A percentile compares a stretch with the other conserved stretches of the same genome.
phyloP scores from a whole-genome alignment of 352 stramenopile species.

The Phytopythium boreale region DNA sequence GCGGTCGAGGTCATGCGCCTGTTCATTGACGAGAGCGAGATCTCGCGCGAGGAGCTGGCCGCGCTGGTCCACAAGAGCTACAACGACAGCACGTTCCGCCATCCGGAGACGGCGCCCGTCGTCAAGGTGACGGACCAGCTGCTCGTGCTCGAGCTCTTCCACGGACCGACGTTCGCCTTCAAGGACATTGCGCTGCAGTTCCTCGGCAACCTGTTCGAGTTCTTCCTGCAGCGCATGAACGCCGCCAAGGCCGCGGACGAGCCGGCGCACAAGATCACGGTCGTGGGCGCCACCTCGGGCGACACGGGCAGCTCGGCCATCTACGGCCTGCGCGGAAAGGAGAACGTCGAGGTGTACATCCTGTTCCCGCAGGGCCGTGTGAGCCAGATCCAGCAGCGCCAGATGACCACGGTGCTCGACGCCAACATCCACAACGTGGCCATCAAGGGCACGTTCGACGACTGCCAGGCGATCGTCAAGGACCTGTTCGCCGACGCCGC shows the following conservation, averaged over 20 bases:
- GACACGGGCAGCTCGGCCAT: slow-evolving; percentile 98
- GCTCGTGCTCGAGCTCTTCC: slow-evolving; percentile 97
- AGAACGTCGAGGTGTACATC: slow-evolving; percentile 98
- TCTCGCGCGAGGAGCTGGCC: slow-evolving; percentile 87
- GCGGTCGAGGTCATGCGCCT: slow-evolving; percentile 94
- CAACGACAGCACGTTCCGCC: slow-evolving; percentile 88
- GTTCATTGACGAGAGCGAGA: slow-evolving; percentile 95
- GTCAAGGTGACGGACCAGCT: slow-evolving; percentile 88
- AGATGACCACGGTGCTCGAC: slow-evolving; percentile 99
- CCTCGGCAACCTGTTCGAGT: slow-evolving; percentile 99
- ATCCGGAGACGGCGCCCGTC: slow-evolving; percentile 93
- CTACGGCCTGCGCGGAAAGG: slow-evolving; percentile 96
- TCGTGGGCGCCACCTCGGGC: slow-evolving; percentile 97
- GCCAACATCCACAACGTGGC: slow-evolving; percentile 98
- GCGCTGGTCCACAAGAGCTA: slow-evolving; percentile 94
- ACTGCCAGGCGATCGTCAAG: slow-evolving; percentile 99
- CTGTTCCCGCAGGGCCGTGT: slow-evolving; percentile 96
- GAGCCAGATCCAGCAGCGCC: slow-evolving; percentile 96
- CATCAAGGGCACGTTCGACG: slow-evolving; percentile 96
- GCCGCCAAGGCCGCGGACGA: slow-evolving; percentile 43
- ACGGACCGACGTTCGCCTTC: slow-evolving; percentile 99
- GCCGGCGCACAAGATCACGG: slow-evolving; percentile 89
- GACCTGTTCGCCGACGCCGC: slow-evolving; percentile 93
- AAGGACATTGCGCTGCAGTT: slow-evolving; percentile 99
- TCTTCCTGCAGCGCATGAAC: slow-evolving; percentile 94